These are phyloP conservation scores for Cicer judaicum DNA, from an alignment of 306 rosid species.

Conservation along the genomic window DNA sequence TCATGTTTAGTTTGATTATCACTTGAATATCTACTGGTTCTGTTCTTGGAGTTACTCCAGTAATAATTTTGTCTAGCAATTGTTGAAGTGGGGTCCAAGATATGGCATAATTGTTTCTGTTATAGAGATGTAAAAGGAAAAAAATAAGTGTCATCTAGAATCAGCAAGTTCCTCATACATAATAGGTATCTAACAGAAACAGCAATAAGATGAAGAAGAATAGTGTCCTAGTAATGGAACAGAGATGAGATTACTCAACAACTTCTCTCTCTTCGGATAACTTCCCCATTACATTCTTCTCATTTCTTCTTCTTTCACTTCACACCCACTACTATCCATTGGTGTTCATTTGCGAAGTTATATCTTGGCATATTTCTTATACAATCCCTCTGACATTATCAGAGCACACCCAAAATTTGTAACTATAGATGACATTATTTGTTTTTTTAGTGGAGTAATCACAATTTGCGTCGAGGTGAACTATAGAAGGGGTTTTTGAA, in stretches of 20 bases:
- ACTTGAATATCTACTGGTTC: constrained; percentile 26
- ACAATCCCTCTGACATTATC: too few relatives aligned
- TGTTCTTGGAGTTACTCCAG: background rate
- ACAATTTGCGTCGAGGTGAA: background rate
- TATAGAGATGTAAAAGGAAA: background rate
- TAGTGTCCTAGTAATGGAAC: background rate
- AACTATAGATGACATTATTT: background rate
- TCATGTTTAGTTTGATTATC: constrained; percentile 41
- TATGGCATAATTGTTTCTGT: background rate
- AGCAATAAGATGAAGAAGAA: background rate
- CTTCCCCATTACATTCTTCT: background rate
- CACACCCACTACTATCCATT: too few relatives aligned
- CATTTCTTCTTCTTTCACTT: background rate
- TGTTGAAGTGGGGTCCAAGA: background rate
- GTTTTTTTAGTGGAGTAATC: background rate
- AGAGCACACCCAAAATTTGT: too few relatives aligned
- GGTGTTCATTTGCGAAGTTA: too few relatives aligned
- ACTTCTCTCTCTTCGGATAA: background rate
- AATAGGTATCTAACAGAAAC: background rate
- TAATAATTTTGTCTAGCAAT: background rate
- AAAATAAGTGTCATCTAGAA: background rate
- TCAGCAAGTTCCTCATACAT: background rate
- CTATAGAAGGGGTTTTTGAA: background rate
- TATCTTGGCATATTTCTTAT: too few relatives aligned
- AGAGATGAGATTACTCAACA: background rate